These are phyloP conservation scores for Mycena indigotica DNA, from an alignment of 768 basidiomycete genomes.

Conservation along the genomic window DNA sequence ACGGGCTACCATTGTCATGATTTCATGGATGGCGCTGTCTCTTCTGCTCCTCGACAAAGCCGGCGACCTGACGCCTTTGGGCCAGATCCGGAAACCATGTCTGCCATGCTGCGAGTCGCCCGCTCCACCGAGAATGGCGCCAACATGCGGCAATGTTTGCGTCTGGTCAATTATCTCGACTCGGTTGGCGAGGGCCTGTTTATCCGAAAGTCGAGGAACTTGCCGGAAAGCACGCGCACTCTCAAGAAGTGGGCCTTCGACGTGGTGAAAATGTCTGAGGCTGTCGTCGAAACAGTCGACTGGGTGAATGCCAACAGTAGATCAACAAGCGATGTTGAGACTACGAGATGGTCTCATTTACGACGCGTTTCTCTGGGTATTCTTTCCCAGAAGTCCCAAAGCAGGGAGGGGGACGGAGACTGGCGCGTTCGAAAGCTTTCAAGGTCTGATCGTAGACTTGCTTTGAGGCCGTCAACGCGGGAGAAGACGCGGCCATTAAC, in stretches of 20 bases:
- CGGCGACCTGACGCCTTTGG: constrained; percentile 31
- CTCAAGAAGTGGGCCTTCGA: constrained; percentile 43
- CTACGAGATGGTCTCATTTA: constrained; percentile 19
- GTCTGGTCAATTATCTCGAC: constrained; percentile 56
- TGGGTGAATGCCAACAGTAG: constrained; percentile 27
- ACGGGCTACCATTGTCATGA: constrained; percentile 63
- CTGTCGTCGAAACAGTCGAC: constrained; percentile 44
- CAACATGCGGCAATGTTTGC: constrained; percentile 60
- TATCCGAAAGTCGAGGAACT: constrained; percentile 19
- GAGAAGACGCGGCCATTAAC: neutral
- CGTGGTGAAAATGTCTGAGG: constrained; percentile 50
- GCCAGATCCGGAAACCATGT: constrained; percentile 52
- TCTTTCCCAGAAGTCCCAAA: constrained; percentile 6
- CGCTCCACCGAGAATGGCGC: constrained; percentile 49
- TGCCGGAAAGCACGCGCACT: constrained; percentile 33
- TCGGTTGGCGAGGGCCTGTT: constrained; percentile 36
- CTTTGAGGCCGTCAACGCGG: neutral
- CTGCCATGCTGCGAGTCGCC: constrained; percentile 61
- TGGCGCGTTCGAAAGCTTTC: too few relatives aligned
- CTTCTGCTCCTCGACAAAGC: constrained; percentile 40
- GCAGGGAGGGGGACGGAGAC: neutral
- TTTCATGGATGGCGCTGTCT: constrained; percentile 51
- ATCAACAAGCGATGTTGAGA: constrained; percentile 12
- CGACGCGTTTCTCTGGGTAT: constrained; percentile 15
- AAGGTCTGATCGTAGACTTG: neutral